Base-by-base conservation (phyloP, 371 early-diverging fungal species). In the Entomophthora muscae region DNA sequence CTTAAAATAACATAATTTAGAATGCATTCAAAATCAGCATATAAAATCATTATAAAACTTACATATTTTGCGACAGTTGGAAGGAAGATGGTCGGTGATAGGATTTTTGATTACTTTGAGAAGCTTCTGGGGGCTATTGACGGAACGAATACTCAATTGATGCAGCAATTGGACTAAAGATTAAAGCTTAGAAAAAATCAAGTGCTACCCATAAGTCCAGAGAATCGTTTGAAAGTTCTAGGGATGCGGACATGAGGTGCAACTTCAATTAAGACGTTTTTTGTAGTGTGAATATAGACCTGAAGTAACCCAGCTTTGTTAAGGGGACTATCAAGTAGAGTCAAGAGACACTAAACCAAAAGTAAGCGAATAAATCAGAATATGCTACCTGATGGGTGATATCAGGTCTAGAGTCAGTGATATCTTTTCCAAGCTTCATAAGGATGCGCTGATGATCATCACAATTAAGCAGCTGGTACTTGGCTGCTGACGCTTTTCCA, bases 211-310 rank as follows among this genome's bases (percentile, higher is more conserved):
- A 96, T 92, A 60, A 98, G 76, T 52, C 98, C 99, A 63, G 90
- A 86, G 75, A 99, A 99, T 66, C 99, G 88, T 75, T 92, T 94
- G 71, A 91, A 96, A 7, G 98, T 97, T 73, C 99, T 79, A 24
- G 99, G 99, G 68, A 99, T 96, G 68, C 99, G 83, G 63, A 93
- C 91, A 65, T 92, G 89, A 58, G 96, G 96, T 70, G 92, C 93
- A 61, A 99, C 86, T 79, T 97, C 97, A 61, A 99, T 95, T 58
- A 99, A 79, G 10, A 93, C 95, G 67, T 93, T 91, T 72, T 86
- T 89, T 63, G 85, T 81, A 22, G 98, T 96, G 67, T 90, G 90
- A 56, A 99, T 90, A 71, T 88, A 97, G 52, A 99, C 90, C 76
- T 93, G 95, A 57, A 98, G 76, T 28, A 83, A 72, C 64, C 96